Evolutionary conservation across 2,329 filamentous ascomycete genomes (phyloP).

Genomic region (Ambrosiella xylebori): DNA sequence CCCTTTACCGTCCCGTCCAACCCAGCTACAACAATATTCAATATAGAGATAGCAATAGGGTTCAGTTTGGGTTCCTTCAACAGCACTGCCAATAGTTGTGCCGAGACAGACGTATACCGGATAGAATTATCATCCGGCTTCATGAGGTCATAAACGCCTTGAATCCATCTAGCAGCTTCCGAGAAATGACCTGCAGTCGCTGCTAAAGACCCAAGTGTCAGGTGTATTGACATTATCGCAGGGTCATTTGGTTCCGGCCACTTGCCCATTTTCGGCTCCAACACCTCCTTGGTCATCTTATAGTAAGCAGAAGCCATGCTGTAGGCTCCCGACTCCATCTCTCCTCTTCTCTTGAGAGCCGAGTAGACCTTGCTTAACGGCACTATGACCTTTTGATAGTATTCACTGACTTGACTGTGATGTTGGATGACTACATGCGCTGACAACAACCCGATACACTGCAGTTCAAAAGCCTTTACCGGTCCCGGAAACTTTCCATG

Average conservation of each 20-base stretch:
- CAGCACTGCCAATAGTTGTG: slow-evolving; percentile 37
- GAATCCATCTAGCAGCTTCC: slow-evolving; percentile 39
- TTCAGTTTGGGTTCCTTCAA: slow-evolving; percentile 28
- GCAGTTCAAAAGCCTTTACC: slow-evolving; percentile 41
- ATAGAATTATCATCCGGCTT: slow-evolving; percentile 26
- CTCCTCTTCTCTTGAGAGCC: slow-evolving; percentile 10
- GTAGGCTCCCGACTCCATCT: slow-evolving; percentile 9
- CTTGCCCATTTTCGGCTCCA: slow-evolving; percentile 11
- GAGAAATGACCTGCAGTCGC: slow-evolving; percentile 28
- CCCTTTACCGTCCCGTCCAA: slow-evolving; percentile 44
- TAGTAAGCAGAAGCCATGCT: slow-evolving; percentile 7
- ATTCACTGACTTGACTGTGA: slow-evolving; percentile 6
- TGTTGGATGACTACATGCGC: slow-evolving; percentile 11
- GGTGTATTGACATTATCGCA: slow-evolving; percentile 29
- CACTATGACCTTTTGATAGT: slow-evolving; percentile 10
- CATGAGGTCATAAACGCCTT: slow-evolving; percentile 25
- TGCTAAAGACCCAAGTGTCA: slow-evolving; percentile 33
- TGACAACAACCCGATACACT: slow-evolving; percentile 38
- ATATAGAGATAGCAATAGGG: slow-evolving; percentile 24
- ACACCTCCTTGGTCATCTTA: slow-evolving; percentile 7
- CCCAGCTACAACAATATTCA: slow-evolving; percentile 32
- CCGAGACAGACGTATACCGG: slow-evolving; percentile 33
- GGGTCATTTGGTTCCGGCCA: slow-evolving; percentile 11
- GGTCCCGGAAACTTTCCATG: slow-evolving; percentile 38
- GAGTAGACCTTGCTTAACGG: slow-evolving; percentile 12